Base-by-base conservation (phyloP, 2,329 filamentous ascomycete genomes). In the Whalleya microplaca region DNA sequence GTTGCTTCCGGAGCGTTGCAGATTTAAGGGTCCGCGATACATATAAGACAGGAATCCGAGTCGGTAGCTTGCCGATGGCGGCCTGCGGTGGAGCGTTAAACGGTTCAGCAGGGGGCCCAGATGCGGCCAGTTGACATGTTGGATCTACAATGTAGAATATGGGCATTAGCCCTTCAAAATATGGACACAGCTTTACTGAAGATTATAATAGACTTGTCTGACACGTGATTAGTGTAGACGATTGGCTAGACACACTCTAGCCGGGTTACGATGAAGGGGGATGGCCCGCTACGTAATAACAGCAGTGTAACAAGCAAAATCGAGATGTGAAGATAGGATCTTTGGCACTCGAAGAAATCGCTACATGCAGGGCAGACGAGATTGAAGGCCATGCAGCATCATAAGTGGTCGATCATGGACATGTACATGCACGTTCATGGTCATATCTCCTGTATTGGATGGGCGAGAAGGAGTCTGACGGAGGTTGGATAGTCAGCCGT, bases 401-500 rank as follows among this genome's bases (percentile, higher is more conserved):
- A 37, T 12, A 37, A 37, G 3, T 37, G 32, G 10, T 14, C 7
- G 32, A 12, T 14, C 32, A 37, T 37, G 32, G 14, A 16, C 10
- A 5, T 37, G 32, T 37, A 37, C 10, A 5, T 37, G 32, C 14
- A 37, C 32, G 32, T 37, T 12, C 3, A 12, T 16, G 32, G 8
- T 16, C 48, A 62, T 54, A 32, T 43, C 45, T 42, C 21, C 56
- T 23, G 54, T 47, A 45, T 53, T 40, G 50, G 42, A n/a, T 46
- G 29, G 48, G 54, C 27, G 37, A 45, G 41, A 19, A 42, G 46
- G 50, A 32, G 53, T 56, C 27, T 48, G 44, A 48, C 56, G 55
- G 51, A 63, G 57, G 57, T 58, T 63, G 49, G 41, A 42, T 52
- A 48, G 60, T 61, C 60, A 63, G 60, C 60, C 60, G 60, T 51